Conservation (phyloP, 495 filamentous ascomycete genomes). For the Penicillium soppii region DNA sequence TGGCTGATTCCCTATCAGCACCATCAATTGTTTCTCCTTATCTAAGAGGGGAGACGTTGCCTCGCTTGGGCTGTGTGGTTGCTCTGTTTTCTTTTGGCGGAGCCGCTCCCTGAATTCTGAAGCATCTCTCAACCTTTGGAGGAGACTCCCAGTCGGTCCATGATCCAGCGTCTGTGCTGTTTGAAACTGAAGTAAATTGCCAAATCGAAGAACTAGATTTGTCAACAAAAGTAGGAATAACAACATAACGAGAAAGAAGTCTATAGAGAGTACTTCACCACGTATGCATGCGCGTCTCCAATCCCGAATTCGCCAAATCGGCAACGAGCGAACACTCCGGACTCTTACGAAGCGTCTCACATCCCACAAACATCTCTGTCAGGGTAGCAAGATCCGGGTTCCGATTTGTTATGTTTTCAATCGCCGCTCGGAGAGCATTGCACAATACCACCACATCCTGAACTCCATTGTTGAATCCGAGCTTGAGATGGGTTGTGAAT, state of each 20-base stretch:
- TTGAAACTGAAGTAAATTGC: not conserved
- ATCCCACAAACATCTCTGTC: constrained; percentile 12
- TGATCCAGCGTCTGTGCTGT: constrained; percentile 1
- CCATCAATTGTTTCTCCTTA: no score
- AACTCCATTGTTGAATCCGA: constrained; percentile 35
- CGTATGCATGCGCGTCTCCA: constrained; percentile 22
- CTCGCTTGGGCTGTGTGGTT: no score
- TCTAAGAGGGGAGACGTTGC: no score
- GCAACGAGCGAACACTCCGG: constrained; percentile 7
- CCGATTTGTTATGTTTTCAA: not conserved
- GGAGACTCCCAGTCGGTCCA: not conserved
- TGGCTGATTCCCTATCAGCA: no score
- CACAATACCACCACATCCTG: constrained; percentile 35
- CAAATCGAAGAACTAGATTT: not conserved
- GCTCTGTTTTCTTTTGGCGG: no score
- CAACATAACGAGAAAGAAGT: constrained; percentile 14
- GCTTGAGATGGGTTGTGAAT: constrained; percentile 25
- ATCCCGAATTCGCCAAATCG: constrained; percentile 15
- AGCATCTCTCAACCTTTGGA: no score
- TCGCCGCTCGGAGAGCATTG: constrained; percentile 22
- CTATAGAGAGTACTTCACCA: constrained; percentile 16
- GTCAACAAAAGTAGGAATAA: not conserved
- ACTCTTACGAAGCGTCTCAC: constrained; percentile 10
- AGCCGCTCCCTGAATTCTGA: no score
- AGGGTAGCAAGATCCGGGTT: not conserved